Evolutionary conservation across 176 grass and related monocot species (phyloP).

Genomic region (Dendrocalamus sinicus): DNA sequence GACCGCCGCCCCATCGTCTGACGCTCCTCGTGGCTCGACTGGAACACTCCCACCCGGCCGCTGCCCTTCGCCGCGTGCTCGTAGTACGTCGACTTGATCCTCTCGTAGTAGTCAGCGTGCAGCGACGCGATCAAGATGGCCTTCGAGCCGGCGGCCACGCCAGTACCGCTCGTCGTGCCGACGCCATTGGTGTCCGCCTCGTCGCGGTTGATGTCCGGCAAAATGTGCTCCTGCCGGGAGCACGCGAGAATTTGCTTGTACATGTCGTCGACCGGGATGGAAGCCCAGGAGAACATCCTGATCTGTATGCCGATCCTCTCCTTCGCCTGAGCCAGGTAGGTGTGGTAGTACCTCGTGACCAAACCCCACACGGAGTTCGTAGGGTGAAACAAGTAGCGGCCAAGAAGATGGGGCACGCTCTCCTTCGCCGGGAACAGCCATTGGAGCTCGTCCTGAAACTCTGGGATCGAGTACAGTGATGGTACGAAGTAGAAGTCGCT

Average conservation of each 20-base stretch:
- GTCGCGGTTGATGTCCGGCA: conserved; percentile 38
- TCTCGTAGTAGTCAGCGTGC: conserved; percentile 56
- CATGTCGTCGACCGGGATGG: conserved; percentile 31
- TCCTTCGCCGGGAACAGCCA: conserved; percentile 60
- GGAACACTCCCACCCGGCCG: conserved; percentile 47
- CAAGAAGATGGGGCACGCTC: conserved; percentile 49
- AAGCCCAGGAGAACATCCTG: conserved; percentile 22
- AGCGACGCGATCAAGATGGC: conserved; percentile 57
- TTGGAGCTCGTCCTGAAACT: conserved; percentile 55
- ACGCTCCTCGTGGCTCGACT: conserved; percentile 48
- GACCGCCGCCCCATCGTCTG: conserved; percentile 20
- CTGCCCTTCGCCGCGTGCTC: conserved; percentile 40
- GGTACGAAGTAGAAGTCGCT: conserved; percentile 61
- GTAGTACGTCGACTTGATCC: conserved; percentile 50
- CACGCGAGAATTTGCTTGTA: conserved; percentile 48
- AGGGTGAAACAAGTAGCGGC: conserved; percentile 61
- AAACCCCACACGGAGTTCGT: conserved; percentile 53
- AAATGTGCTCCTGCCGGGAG: conserved; percentile 33
- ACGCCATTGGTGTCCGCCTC: background rate
- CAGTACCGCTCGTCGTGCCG: background rate
- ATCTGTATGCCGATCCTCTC: conserved; percentile 58
- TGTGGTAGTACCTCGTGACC: conserved; percentile 50
- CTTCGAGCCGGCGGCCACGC: background rate
- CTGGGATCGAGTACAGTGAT: conserved; percentile 42
- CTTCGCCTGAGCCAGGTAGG: conserved; percentile 35